Evolutionary conservation across 345 rosid genomes (phyloP).

Genomic region (Hibiscus syriacus): DNA sequence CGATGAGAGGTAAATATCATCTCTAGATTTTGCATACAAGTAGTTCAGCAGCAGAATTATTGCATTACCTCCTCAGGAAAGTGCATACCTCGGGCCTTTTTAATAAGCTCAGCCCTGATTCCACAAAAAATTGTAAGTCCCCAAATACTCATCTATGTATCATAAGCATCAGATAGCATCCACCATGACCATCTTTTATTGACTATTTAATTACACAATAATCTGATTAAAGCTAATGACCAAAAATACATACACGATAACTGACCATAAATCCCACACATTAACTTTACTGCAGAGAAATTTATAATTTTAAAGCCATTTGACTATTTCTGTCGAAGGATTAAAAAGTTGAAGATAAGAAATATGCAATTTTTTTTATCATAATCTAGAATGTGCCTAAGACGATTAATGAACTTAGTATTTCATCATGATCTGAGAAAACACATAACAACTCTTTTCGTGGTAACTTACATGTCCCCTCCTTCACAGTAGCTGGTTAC

Average conservation of each 20-base stretch:
- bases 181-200: not conserved
- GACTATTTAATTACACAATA: not conserved
- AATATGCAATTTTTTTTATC: not conserved
- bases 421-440: not conserved
- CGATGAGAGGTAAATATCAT: not conserved
- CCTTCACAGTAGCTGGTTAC: conserved; percentile 79
- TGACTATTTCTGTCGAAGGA: not conserved
- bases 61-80: conserved; percentile 79
- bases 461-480: conserved; percentile 75
- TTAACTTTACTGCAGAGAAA: not conserved
- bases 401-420: not conserved
- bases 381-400: not conserved
- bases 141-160: not conserved
- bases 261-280: not conserved
- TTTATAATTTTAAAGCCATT: not conserved
- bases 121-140: conserved; percentile 1
- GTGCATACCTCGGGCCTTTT: conserved; percentile 75
- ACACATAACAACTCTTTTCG: not conserved
- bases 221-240: not conserved
- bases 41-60: not conserved
- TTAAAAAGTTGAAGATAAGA: conserved; percentile 7
- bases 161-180: not conserved
- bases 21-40: no score
- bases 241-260: not conserved
- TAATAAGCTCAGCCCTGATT: conserved; percentile 70